Conservation (phyloP, 345 rosid species). For the Brassica rapa region DNA sequence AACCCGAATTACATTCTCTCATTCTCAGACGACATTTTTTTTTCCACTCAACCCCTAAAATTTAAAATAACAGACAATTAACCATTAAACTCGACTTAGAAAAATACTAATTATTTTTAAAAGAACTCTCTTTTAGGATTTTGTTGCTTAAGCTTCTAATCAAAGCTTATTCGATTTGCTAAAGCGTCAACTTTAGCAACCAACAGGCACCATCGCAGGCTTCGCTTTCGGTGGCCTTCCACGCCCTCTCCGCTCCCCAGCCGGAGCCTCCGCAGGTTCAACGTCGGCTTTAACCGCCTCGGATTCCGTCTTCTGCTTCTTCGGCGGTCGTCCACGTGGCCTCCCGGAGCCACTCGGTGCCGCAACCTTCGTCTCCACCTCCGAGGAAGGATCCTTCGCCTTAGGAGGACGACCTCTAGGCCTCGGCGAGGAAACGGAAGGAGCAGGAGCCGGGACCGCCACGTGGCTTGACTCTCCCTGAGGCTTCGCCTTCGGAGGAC, state of each 20-base stretch:
- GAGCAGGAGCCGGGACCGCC: constrained; percentile 25
- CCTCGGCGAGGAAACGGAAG: constrained; percentile 46
- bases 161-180: neutral
- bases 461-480: constrained; percentile 11
- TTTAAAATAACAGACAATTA: neutral
- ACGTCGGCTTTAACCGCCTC: constrained; percentile 1
- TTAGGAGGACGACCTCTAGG: constrained; percentile 84
- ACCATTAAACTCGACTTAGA: neutral
- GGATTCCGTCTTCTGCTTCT: constrained; percentile 47
- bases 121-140: too few relatives aligned
- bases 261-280: constrained; percentile 6
- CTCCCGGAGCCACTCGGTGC: constrained; percentile 39
- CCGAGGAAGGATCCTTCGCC: constrained; percentile 45
- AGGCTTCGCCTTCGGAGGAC: constrained; percentile 72
- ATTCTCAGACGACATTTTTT: neutral
- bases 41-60: neutral
- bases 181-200: constrained; percentile 41
- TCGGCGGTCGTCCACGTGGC: constrained; percentile 79
- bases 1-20: constrained; percentile 9
- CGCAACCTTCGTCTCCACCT: constrained; percentile 17
- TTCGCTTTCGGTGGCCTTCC: constrained; percentile 88
- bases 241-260: constrained; percentile 56
- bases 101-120: neutral
- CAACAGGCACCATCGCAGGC: constrained; percentile 67
- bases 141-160: neutral